Conservation (phyloP, 495 filamentous ascomycete genomes). For the Penicillium cataractarum region DNA sequence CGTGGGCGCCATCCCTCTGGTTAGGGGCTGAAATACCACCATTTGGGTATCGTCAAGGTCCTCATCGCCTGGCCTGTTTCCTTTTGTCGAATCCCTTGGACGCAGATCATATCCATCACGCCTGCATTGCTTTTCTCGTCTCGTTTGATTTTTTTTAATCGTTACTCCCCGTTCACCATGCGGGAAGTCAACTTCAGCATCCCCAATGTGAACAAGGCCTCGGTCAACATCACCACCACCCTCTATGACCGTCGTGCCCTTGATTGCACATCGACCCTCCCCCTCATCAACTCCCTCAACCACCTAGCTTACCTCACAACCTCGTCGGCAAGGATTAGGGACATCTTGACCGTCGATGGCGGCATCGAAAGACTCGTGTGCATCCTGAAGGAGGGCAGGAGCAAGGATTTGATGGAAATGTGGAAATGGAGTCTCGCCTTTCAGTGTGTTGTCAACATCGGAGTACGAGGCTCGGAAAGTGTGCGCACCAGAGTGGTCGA, state of each 20-base stretch:
- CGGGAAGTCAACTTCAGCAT: slow-evolving; percentile 99
- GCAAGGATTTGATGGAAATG: slow-evolving; percentile 98
- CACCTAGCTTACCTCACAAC: slow-evolving; percentile 98
- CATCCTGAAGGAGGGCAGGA: slow-evolving; percentile 95
- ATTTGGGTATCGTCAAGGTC: slow-evolving; percentile 26
- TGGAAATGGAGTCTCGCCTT: slow-evolving; percentile 99
- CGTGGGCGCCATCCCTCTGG: slow-evolving; percentile 22
- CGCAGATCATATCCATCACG: slow-evolving; percentile 17
- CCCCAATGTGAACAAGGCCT: slow-evolving; percentile 99
- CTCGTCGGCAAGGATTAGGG: slow-evolving; percentile 95
- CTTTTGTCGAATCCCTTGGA: slow-evolving; percentile 14
- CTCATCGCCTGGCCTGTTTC: slow-evolving; percentile 20
- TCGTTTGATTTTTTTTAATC: not conserved
- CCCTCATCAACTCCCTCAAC: slow-evolving; percentile 96
- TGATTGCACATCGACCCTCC: slow-evolving; percentile 96
- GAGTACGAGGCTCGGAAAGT: slow-evolving; percentile 89
- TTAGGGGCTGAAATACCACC: slow-evolving; percentile 30
- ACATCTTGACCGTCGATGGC: slow-evolving; percentile 97
- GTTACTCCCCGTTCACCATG: slow-evolving; percentile 58
- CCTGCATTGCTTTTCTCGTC: slow-evolving; percentile 9
- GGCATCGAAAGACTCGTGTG: slow-evolving; percentile 94
- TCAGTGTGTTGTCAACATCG: slow-evolving; percentile 98
- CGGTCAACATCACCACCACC: slow-evolving; percentile 97
- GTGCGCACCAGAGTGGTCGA: slow-evolving; percentile 95
- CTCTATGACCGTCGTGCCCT: slow-evolving; percentile 96